These are phyloP conservation scores for Lathyrus sativus DNA, from an alignment of 306 rosid species.

Conservation along the genomic window DNA sequence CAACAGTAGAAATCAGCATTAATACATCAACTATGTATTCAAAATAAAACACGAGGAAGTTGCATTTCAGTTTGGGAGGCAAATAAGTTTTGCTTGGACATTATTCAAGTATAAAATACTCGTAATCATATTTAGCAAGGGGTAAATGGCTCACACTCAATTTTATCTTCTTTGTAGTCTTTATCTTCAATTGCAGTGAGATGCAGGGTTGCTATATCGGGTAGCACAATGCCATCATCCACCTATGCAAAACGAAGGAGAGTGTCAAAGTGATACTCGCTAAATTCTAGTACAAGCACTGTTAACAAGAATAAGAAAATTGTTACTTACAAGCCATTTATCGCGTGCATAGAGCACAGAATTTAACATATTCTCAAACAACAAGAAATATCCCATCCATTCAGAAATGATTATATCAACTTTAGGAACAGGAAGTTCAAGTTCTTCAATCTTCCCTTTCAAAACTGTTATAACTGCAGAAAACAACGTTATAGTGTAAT, in stretches of 20 bases:
- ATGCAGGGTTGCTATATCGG: conserved; percentile 83
- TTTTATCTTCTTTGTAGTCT: conserved; percentile 97
- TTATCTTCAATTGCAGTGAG: conserved; percentile 95
- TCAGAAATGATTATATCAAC: conserved; percentile 97
- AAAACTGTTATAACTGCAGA: conserved; percentile 89
- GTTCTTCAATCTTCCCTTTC: conserved; percentile 95
- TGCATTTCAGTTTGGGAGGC: neutral
- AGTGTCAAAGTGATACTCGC: neutral
- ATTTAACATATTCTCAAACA: conserved; percentile 96
- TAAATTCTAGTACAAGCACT: neutral
- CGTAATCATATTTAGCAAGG: conserved; percentile 27
- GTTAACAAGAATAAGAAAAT: neutral
- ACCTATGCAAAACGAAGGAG: conserved; percentile 51
- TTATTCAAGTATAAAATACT: conserved; percentile 17
- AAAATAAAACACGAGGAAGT: neutral
- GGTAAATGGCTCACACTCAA: conserved; percentile 76
- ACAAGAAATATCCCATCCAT: conserved; percentile 98
- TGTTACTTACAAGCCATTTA: conserved; percentile 90
- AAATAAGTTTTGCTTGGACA: no score
- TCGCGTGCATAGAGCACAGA: conserved; percentile 96
- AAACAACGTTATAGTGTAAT: conserved; percentile 35
- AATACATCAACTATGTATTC: neutral
- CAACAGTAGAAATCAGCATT: conserved; percentile 12
- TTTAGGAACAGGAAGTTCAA: conserved; percentile 86
- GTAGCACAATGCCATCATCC: conserved; percentile 77